phyloP scores from a whole-genome alignment of 108 stramenopile genomes.

The Nitzschia palea region DNA sequence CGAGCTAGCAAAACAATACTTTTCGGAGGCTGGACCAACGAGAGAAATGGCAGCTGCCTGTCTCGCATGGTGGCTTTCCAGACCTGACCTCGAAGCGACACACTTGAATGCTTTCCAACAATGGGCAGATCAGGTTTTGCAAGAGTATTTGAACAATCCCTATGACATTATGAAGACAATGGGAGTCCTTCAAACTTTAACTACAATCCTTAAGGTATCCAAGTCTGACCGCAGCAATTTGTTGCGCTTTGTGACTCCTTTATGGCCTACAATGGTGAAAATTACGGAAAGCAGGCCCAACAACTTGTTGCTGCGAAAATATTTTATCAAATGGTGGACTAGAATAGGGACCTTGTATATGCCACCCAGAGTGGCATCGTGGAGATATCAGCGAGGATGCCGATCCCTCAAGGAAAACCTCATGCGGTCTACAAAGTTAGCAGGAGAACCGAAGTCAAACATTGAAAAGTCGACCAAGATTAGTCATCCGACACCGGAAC shows the following conservation, averaged over 20 bases:
- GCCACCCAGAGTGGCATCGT: constrained; percentile 88
- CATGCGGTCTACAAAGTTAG: background rate
- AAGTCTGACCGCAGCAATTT: constrained; percentile 48
- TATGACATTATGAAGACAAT: constrained; percentile 57
- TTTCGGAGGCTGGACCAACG: constrained; percentile 87
- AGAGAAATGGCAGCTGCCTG: constrained; percentile 91
- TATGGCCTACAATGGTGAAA: constrained; percentile 7
- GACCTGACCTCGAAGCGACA: constrained; percentile 89
- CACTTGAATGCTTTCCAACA: constrained; percentile 67
- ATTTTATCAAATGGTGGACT: constrained; percentile 92
- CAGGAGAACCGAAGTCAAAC: background rate
- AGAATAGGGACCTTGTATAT: constrained; percentile 86
- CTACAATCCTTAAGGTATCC: constrained; percentile 67
- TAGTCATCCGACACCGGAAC: background rate
- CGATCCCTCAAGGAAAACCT: constrained; percentile 84
- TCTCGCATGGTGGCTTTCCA: constrained; percentile 85
- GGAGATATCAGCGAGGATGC: constrained; percentile 94
- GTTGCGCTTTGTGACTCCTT: constrained; percentile 18
- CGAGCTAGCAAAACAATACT: constrained; percentile 46
- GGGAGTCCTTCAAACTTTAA: constrained; percentile 84
- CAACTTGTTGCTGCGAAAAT: constrained; percentile 72
- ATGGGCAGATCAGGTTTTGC: constrained; percentile 62
- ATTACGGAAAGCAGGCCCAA: constrained; percentile 27
- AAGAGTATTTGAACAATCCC: constrained; percentile 13
- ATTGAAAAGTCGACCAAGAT: background rate